Evolutionary conservation across 1,284 basidiomycete species (phyloP).

Genomic region (Cutaneotrichosporon sp.): DNA sequence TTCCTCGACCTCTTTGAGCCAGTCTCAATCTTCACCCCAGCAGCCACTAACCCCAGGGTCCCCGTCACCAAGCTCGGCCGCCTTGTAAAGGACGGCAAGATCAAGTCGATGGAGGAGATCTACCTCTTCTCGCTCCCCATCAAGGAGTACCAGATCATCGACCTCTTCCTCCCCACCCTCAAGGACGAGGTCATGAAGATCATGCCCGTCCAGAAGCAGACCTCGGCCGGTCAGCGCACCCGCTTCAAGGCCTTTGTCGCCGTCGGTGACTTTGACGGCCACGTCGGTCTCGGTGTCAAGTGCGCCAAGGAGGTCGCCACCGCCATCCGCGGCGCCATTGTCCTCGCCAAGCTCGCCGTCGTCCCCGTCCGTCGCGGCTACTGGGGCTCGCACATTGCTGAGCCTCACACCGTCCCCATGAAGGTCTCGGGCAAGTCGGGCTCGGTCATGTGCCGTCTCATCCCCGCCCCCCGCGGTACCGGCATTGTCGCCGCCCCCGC

Average conservation of each 20-base stretch:
- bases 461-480: conserved; percentile 97
- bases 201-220: conserved; percentile 99
- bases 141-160: conserved; percentile 98
- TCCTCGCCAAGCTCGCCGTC: conserved; percentile 96
- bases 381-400: conserved; percentile 98
- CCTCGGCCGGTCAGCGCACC: conserved; percentile 98
- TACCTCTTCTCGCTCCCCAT: conserved; percentile 99
- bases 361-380: conserved; percentile 98
- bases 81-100: conserved; percentile 99
- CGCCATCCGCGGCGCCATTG: conserved; percentile 98
- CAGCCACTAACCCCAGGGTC: conserved; percentile 60
- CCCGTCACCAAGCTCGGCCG: conserved; percentile 99
- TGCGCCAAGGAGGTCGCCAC: conserved; percentile 99
- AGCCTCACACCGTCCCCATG: conserved; percentile 98
- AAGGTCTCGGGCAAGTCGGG: conserved; percentile 99
- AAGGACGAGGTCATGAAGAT: conserved; percentile 99
- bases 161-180: conserved; percentile 94
- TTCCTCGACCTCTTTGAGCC: too few species aligned
- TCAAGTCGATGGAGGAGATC: conserved; percentile 99
- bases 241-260: conserved; percentile 99
- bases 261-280: conserved; percentile 94
- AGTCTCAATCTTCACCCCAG: too few species aligned
- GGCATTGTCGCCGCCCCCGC: conserved; percentile 99
- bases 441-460: conserved; percentile 98
- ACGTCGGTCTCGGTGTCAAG: conserved; percentile 99